These are phyloP conservation scores for Chaetoceros tenuissimus DNA, from an alignment of 108 stramenopile genomes.

Conservation along the genomic window DNA sequence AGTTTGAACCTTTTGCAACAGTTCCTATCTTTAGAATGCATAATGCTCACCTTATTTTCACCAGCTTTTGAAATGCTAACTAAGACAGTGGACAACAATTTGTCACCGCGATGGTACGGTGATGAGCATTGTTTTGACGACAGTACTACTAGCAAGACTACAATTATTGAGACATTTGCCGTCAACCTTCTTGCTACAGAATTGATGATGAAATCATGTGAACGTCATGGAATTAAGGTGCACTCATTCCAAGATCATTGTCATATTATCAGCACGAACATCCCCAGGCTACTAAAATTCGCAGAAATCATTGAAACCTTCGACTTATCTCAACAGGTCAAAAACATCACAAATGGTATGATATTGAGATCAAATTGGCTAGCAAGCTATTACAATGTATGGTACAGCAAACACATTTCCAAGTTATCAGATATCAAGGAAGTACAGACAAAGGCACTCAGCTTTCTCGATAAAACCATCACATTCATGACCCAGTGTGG, in stretches of 20 bases:
- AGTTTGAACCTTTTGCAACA: slow-evolving; percentile 7
- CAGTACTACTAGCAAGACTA: too few species aligned
- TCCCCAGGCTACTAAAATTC: slow-evolving; percentile 43
- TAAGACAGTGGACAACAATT: too few species aligned
- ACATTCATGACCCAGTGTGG: slow-evolving; percentile 12
- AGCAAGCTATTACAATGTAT: slow-evolving; percentile 46
- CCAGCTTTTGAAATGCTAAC: too few species aligned
- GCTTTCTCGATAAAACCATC: slow-evolving; percentile 40
- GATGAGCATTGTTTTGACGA: too few species aligned
- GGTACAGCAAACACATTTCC: slow-evolving; percentile 41
- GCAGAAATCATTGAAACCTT: slow-evolving; percentile 11
- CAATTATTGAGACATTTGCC: slow-evolving; percentile 39
- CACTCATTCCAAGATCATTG: slow-evolving; percentile 41
- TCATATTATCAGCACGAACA: slow-evolving; percentile 28
- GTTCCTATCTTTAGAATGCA: neutral
- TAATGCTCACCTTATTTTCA: neutral
- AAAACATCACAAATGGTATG: slow-evolving; percentile 14
- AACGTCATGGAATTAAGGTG: slow-evolving; percentile 24
- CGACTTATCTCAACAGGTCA: slow-evolving; percentile 1
- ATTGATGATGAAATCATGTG: slow-evolving; percentile 52
- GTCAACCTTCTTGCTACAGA: slow-evolving; percentile 68
- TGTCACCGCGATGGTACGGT: too few species aligned
- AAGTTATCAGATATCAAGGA: slow-evolving; percentile 34
- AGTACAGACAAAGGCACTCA: slow-evolving; percentile 43
- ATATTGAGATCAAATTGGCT: slow-evolving; percentile 62